Evolutionary conservation across 768 basidiomycete species (phyloP), one percentile per base, ranked within the genome.

Genomic region (Polyporus arcularius): DNA sequence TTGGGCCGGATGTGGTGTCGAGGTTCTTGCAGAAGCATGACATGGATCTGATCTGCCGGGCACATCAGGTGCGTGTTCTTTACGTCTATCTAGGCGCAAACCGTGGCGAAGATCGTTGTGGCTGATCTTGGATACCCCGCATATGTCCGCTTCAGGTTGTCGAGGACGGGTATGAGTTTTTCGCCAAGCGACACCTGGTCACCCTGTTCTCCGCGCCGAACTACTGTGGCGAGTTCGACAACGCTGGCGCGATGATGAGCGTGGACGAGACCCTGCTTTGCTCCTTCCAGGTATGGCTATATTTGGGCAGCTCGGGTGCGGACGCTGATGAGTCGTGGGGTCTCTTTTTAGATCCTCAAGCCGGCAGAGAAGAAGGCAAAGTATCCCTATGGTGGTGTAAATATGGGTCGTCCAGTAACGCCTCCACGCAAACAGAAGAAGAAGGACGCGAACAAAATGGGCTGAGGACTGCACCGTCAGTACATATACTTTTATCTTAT

Each of bases 221-320:
- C 79, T 93, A 94, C 70, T 93, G 90, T 68, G 91, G 94, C 65
- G 92, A 98, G 79, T 99, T 99, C 70, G 96, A 99, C 75, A 99
- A 99, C 74, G 96, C 96, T 4, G 96, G 96, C 40, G 96, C 96
- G 38, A 99, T 99, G 96, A 99, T 98, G 96, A 95, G 92, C 70
- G 96, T 99, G 45, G 96, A 98, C 70, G 96, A 98, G 77, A 97
- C 96, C 9, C 75, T 98, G 65, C 75, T 98, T 65, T 98, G 96
- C 78, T 98, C 96, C 8, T 98, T 98, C 93, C 96, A 98, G 78
- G 94, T 96, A 65, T 51, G 68, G 56, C 8, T 16, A 16, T 30
- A 15, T 43, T 41, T 11, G 58, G 53, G 50, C 35, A 35, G 26
- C 54, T 45, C 58, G 39, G 42, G 42, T 58, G 51, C 46, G 48